These are phyloP conservation scores for Raphanus hybrid DNA, from an alignment of 441 rosid species.

Conservation along the genomic window DNA sequence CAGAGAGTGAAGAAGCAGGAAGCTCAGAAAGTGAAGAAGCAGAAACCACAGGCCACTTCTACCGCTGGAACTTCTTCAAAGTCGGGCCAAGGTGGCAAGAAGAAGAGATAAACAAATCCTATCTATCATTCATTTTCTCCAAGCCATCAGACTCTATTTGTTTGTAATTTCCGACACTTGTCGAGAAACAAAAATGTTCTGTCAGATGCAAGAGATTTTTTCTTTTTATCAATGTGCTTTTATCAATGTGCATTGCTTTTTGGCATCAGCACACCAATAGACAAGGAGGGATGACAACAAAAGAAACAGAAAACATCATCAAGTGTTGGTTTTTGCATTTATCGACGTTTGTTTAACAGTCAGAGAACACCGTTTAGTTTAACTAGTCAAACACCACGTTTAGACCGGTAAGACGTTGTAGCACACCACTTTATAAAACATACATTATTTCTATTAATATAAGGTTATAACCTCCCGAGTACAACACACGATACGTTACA, in stretches of 20 bases:
- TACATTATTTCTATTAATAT: neutral
- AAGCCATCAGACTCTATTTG: slow-evolving; percentile 7
- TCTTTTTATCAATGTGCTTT: too few species aligned
- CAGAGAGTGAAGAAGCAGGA: slow-evolving; percentile 90
- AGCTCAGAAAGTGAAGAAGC: slow-evolving; percentile 80
- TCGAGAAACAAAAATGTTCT: slow-evolving; percentile 16
- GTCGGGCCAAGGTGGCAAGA: slow-evolving; percentile 80
- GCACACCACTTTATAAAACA: slow-evolving; percentile 1
- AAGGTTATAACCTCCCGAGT: neutral
- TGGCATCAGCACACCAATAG: neutral
- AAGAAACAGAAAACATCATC: neutral
- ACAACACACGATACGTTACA: slow-evolving; percentile 4
- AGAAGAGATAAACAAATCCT: slow-evolving; percentile 62
- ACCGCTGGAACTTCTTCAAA: slow-evolving; percentile 67
- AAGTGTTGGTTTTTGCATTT: neutral
- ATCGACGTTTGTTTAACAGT: neutral
- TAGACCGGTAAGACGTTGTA: slow-evolving; percentile 1
- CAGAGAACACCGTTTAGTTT: neutral
- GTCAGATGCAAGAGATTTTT: slow-evolving; percentile 2
- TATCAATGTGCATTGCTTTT: neutral
- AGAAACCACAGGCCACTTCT: slow-evolving; percentile 71
- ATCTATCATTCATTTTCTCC: slow-evolving; percentile 15
- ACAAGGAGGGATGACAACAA: neutral
- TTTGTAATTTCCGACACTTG: neutral
- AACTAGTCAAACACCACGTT: neutral